These are phyloP conservation scores for Zygotorulaspora sp. DNA, from an alignment of 805 yeast species.

Conservation along the genomic window DNA sequence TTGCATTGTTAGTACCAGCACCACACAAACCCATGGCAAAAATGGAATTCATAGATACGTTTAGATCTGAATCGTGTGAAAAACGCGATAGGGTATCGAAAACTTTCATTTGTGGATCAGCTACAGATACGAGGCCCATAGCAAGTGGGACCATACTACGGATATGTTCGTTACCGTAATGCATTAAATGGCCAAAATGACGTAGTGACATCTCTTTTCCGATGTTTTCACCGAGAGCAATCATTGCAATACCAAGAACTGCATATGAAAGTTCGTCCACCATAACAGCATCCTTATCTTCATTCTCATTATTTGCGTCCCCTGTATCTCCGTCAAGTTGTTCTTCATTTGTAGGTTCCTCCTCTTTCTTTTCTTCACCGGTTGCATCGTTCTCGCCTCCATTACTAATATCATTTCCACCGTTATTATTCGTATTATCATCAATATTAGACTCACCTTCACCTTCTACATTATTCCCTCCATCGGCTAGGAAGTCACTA, in stretches of 20 bases:
- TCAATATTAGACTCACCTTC: slow-evolving; percentile 22
- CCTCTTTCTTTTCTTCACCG: slow-evolving; percentile 20
- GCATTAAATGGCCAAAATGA: slow-evolving; percentile 96
- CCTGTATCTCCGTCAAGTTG: slow-evolving; percentile 40
- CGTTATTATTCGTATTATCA: slow-evolving; percentile 22
- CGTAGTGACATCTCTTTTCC: slow-evolving; percentile 97
- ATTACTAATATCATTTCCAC: slow-evolving; percentile 21
- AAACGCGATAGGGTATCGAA: slow-evolving; percentile 93
- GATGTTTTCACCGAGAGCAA: slow-evolving; percentile 96
- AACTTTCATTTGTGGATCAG: slow-evolving; percentile 94
- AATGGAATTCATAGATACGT: slow-evolving; percentile 91
- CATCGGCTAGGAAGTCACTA: slow-evolving; percentile 33
- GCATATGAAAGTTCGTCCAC: slow-evolving; percentile 63
- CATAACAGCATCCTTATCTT: slow-evolving; percentile 28
- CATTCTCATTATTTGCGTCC: slow-evolving; percentile 28
- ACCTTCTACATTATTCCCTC: slow-evolving; percentile 26
- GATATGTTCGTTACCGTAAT: slow-evolving; percentile 88
- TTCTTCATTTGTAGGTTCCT: slow-evolving; percentile 41
- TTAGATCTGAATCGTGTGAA: slow-evolving; percentile 92
- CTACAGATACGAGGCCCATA: slow-evolving; percentile 91
- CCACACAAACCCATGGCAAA: slow-evolving; percentile 98
- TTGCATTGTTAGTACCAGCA: slow-evolving; percentile 97
- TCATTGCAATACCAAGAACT: slow-evolving; percentile 87
- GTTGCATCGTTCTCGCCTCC: slow-evolving; percentile 25
- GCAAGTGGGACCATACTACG: slow-evolving; percentile 95